Evolutionary conservation across 306 rosid species (phyloP), one percentile per base, ranked within the genome.

Genomic region (Alnus glutinosa): DNA sequence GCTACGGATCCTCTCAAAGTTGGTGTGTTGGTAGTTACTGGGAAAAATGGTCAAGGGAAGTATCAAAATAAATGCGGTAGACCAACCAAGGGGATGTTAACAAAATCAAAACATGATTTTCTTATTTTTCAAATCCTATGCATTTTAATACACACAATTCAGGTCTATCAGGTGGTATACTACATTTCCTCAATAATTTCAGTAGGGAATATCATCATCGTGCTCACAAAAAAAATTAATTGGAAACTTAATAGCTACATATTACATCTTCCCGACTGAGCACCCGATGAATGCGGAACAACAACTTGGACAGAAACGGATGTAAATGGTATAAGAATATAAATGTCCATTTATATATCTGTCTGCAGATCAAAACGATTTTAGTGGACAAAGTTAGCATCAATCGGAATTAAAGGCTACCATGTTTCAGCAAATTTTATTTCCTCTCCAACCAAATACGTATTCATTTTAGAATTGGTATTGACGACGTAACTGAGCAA

Each of bases 221-320:
- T 77, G 75, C 76, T 58, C 68, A 68, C 55, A 30, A 34, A 42
- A 34, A 42, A 28, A 1, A 58, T 52, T 14, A 7, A 9, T 1
- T 39, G 9, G 7, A 32, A 37, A 12, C 39, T 11, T 34, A 51
- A 51, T 46, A 57, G 44, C 46, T 30, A 70, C 19, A 4, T 39
- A 77, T 69, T 6, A 51, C 36, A 80, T 75, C 66, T 63, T 62
- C 75, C 36, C 13, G 63, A 42, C n/a, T 59, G 83, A 52, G 74
- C 77, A 69, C 63, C 36, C 19, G 30, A 57, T 14, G 48, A 19
- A 28, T 28, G 23, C 19, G 19, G 13, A 71, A 52, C 32, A 1
- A 19, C 49, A 46, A 71, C 30, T 49, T 0, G 0, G 82, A 75
- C n/a, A 51, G 63, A 23, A 19, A 62, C 44, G 30, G 69, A 32